Conservation (phyloP, 179 eudicot species). For the Vitellaria paradoxa region DNA sequence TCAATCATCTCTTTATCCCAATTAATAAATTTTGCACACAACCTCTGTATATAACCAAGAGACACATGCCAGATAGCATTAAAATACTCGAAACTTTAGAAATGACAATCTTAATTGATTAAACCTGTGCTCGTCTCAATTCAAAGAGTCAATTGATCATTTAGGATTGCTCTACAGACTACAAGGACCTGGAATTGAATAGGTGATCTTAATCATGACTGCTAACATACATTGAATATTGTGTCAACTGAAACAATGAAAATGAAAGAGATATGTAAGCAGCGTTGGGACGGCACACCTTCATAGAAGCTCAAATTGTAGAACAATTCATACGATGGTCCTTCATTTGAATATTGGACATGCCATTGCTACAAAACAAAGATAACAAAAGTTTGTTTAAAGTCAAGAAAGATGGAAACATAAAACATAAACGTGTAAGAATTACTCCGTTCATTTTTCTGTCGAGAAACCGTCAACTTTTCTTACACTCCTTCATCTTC, state of each 20-base stretch:
- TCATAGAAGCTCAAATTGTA: slow-evolving; percentile 97
- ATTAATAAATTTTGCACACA: slow-evolving; percentile 95
- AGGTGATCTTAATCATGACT: not conserved
- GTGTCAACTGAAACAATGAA: not conserved
- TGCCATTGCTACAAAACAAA: slow-evolving; percentile 85
- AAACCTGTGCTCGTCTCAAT: not conserved
- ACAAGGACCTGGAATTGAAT: not conserved
- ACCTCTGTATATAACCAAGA: slow-evolving; percentile 89
- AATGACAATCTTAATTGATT: not conserved
- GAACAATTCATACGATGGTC: slow-evolving; percentile 89
- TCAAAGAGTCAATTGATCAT: not conserved
- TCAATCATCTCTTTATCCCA: slow-evolving; percentile 96
- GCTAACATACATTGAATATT: not conserved
- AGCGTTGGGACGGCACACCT: slow-evolving; percentile 44
- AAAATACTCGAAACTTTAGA: slow-evolving; percentile 8
- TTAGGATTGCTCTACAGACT: not conserved
- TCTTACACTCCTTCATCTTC: no score
- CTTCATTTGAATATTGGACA: slow-evolving; percentile 76
- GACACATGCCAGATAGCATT: slow-evolving; percentile 60
- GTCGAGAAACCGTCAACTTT: not conserved
- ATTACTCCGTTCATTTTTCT: not conserved
- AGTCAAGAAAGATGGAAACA: not conserved
- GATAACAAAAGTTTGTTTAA: slow-evolving; percentile 5
- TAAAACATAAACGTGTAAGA: not conserved
- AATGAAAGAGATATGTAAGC: not conserved